These are phyloP conservation scores for Inonotus obliquus DNA, from an alignment of 1,284 basidiomycete species.

Conservation along the genomic window DNA sequence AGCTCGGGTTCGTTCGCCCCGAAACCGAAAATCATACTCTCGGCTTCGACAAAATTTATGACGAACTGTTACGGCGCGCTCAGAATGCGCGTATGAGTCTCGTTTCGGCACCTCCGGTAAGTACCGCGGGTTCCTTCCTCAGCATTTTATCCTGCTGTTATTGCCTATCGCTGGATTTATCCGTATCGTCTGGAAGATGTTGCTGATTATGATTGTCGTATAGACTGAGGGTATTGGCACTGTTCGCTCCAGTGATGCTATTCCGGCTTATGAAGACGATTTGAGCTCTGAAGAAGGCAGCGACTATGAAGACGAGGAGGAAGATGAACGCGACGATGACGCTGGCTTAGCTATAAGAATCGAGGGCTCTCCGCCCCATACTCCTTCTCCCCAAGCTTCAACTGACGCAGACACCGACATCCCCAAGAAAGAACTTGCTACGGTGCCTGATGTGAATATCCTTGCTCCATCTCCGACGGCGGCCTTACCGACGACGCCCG, in stretches of 20 bases:
- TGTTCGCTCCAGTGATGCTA: slow-evolving; percentile 59
- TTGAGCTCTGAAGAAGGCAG: slow-evolving; percentile 54
- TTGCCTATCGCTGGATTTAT: not conserved
- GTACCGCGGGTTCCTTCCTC: slow-evolving; percentile 28
- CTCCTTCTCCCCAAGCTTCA: not conserved
- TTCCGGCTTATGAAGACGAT: slow-evolving; percentile 67
- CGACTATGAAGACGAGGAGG: slow-evolving; percentile 33
- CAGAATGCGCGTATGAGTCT: slow-evolving; percentile 48
- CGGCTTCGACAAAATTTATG: slow-evolving; percentile 55
- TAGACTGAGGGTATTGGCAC: slow-evolving; percentile 90
- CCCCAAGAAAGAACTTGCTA: not conserved
- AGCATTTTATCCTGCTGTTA: not conserved
- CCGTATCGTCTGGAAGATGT: not conserved
- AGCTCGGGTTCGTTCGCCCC: slow-evolving; percentile 69
- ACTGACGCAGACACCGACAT: not conserved
- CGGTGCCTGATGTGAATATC: slow-evolving; percentile 6
- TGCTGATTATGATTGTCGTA: not conserved
- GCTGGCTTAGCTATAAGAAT: not conserved
- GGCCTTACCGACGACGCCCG: not conserved
- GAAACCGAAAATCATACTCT: slow-evolving; percentile 34
- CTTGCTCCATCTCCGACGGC: slow-evolving; percentile 10
- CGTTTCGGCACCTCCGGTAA: slow-evolving; percentile 76
- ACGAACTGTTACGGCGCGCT: slow-evolving; percentile 60
- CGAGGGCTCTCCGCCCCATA: not conserved
- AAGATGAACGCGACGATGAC: slow-evolving; percentile 26